phyloP scores from a whole-genome alignment of 2,329 filamentous ascomycete species.

The Didymella exigua region DNA sequence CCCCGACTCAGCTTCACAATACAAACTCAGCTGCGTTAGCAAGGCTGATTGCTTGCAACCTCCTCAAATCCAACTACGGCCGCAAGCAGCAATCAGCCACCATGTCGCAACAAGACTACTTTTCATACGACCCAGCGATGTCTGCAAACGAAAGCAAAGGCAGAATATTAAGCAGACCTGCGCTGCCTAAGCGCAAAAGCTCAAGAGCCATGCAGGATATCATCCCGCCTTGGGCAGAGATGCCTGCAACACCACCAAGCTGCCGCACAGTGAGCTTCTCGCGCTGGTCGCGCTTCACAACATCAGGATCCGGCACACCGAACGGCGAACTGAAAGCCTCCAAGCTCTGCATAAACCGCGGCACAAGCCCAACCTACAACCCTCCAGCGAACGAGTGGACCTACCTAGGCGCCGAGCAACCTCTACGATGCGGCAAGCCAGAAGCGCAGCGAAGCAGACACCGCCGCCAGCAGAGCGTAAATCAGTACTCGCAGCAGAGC shows the following conservation, averaged over 20 bases:
- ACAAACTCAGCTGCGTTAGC: slow-evolving; percentile 3
- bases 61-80: background rate
- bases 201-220: slow-evolving; percentile 20
- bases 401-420: slow-evolving; percentile 26
- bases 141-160: background rate
- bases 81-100: slow-evolving; percentile 4
- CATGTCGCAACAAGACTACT: slow-evolving; percentile 19
- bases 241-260: slow-evolving; percentile 17
- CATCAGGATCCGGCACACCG: slow-evolving; percentile 7
- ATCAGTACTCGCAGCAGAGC: slow-evolving; percentile 10
- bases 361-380: slow-evolving; percentile 23
- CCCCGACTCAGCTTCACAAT: slow-evolving; percentile 10
- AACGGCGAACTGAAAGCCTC: slow-evolving; percentile 29
- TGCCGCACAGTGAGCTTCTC: slow-evolving; percentile 27
- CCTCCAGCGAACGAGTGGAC: slow-evolving; percentile 28
- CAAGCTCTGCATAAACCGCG: slow-evolving; percentile 24
- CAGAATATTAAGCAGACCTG: slow-evolving; percentile 4
- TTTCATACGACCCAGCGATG: slow-evolving; percentile 6
- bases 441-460: slow-evolving; percentile 8
- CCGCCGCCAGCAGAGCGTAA: slow-evolving; percentile 13
- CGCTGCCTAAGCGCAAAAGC: slow-evolving; percentile 9
- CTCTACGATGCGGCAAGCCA: slow-evolving; percentile 5
- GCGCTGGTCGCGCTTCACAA: slow-evolving; percentile 29
- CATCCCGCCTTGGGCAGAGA: slow-evolving; percentile 17
- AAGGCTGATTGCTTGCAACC: slow-evolving; percentile 9